Base-by-base conservation (phyloP, 805 yeast species). In the Saccharomycopsis sp. region DNA sequence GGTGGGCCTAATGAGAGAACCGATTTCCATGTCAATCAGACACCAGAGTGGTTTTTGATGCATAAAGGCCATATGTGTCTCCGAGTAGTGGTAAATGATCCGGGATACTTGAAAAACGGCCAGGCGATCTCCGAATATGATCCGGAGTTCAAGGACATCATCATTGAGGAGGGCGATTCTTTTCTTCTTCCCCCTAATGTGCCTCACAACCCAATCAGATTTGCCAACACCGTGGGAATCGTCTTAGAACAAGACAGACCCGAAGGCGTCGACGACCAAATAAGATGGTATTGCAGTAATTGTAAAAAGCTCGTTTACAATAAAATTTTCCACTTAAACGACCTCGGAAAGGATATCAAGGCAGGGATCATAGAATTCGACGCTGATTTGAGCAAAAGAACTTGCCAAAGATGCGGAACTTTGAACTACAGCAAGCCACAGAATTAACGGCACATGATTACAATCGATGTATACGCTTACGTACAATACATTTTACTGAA, bases 1-100 rank as follows among this genome's bases (percentile, higher is more conserved):
- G 97, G 97, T 15, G 97, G 97, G 0, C 97, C 97, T 2, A 91
- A 91, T 69, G 96, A 85, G 66, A 77, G 97, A 58, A 91, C 96
- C 0, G 97, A 91, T 68, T 91, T 89, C 68, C 97, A 91, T 67
- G 81, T 91, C 53, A 91, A 91, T 67, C 95, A 89, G 65, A 91
- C 97, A 0, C 97, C 97, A 0, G 97, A 91, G 67, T 91, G 90
- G 81, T 91, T 91, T 70, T 84, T 86, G 71, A 92, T 87, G 77
- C 81, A 86, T 69, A 89, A 89, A 70, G 97, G 97, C 1, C 75
- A 77, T 24, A 91, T 91, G 96, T 79, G 87, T 20, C 75, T 91
- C 61, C 83, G 82, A 61, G 96, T 91, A 1, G 96, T 91, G 1
- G 90, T 86, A 60, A 67, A 66, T 46, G 62, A 65, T 50, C 61